Evolutionary conservation across 164 flowering plant species (phyloP).

Genomic region (Taxillus chinensis): DNA sequence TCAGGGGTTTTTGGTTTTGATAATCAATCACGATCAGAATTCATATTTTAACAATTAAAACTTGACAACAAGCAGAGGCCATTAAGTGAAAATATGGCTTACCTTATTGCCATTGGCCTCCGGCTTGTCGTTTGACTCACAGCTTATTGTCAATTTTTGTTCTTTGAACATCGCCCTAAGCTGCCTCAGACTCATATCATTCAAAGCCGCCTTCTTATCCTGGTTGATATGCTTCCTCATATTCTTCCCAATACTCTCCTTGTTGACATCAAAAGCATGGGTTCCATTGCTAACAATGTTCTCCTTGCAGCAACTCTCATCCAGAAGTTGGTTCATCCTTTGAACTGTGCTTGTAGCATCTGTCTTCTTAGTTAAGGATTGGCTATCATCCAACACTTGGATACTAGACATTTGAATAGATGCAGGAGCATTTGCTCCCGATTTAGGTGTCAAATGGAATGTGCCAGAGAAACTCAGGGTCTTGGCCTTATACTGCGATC

Average conservation of each 20-base stretch:
- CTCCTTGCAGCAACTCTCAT: background rate
- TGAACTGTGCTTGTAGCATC: background rate
- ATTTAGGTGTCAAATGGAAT: background rate
- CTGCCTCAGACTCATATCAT: constrained; percentile 26
- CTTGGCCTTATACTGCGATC: constrained; percentile 9
- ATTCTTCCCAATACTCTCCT: constrained; percentile 21
- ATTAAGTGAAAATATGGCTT: background rate
- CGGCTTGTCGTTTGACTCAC: constrained; percentile 2
- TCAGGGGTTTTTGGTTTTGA: too few relatives aligned
- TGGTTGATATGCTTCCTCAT: background rate
- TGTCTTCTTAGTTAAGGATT: constrained; percentile 4
- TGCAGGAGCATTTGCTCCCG: too few relatives aligned
- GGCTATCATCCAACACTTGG: too few relatives aligned
- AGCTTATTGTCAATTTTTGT: constrained; percentile 2
- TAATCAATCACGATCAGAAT: too few relatives aligned
- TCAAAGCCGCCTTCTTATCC: background rate
- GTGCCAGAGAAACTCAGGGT: background rate
- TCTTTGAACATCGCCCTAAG: constrained; percentile 28
- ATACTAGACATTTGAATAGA: too few relatives aligned
- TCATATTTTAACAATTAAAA: background rate
- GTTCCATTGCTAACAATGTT: constrained; percentile 9
- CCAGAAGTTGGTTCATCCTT: background rate
- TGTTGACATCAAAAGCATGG: constrained; percentile 14
- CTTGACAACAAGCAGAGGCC: background rate
- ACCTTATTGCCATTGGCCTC: constrained; percentile 14